Conservation (phyloP, 1,139 yeast genomes). For the Debaryomyces robertsiae region DNA sequence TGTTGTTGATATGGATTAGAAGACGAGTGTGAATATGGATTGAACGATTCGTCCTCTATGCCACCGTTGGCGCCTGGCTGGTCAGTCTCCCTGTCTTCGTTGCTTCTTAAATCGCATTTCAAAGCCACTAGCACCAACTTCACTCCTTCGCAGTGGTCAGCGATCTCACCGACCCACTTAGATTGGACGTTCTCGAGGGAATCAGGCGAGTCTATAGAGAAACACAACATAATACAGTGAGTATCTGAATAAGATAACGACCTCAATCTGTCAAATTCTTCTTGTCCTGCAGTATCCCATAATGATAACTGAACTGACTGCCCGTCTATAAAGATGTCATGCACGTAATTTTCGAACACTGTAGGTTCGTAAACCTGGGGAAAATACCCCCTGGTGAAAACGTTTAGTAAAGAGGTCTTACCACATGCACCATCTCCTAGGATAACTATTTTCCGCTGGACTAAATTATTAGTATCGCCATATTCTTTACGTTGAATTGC, state of each 20-base stretch:
- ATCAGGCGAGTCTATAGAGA: conserved; percentile 91
- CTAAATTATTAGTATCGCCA: conserved; percentile 20
- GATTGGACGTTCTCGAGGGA: conserved; percentile 91
- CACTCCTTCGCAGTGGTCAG: conserved; percentile 96
- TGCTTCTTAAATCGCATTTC: conserved; percentile 85
- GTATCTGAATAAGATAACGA: conserved; percentile 92
- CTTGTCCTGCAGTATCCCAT: conserved; percentile 99
- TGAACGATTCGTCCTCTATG: conserved; percentile 41
- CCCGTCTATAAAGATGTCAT: conserved; percentile 94
- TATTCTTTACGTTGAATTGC: too few species aligned
- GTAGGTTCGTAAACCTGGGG: conserved; percentile 99
- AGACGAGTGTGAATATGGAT: conserved; percentile 31
- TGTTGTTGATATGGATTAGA: conserved; percentile 42
- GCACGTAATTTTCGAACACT: conserved; percentile 95
- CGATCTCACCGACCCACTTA: conserved; percentile 96
- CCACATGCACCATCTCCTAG: conserved; percentile 94
- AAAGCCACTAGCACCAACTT: conserved; percentile 90
- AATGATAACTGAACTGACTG: conserved; percentile 88
- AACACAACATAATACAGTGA: conserved; percentile 95
- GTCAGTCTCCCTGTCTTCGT: conserved; percentile 35
- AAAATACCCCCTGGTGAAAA: conserved; percentile 95
- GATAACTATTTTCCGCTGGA: conserved; percentile 91
- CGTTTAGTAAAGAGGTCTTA: conserved; percentile 66
- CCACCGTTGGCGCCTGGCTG: conserved; percentile 30
- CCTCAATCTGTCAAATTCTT: conserved; percentile 91